A percentile compares a stretch with the other conserved stretches of the same genome.
Conservation (phyloP, 106 monocot species). For the Apostasia shenzhenica region DNA sequence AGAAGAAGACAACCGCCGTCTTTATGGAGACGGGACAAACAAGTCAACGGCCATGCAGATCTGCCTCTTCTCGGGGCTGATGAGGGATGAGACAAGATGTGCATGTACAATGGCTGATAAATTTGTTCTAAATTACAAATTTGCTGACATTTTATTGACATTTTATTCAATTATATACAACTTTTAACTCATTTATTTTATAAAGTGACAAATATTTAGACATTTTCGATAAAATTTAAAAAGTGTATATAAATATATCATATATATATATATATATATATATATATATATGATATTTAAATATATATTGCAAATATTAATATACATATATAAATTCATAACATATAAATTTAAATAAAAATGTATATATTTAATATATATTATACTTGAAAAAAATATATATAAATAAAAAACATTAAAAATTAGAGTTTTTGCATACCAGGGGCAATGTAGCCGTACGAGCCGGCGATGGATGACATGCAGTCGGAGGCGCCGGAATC, state of each 20-base stretch:
- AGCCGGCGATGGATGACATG: conserved; percentile 90
- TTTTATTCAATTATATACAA: neutral
- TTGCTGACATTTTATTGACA: too few species aligned
- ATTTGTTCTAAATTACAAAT: too few species aligned
- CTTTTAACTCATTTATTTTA: neutral
- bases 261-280: too few species aligned
- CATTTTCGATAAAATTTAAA: neutral
- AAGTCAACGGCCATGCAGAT: neutral
- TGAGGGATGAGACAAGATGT: neutral
- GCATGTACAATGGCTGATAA: neutral
- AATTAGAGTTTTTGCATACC: conserved; percentile 20
- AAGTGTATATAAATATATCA: too few species aligned
- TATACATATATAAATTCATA: too few species aligned
- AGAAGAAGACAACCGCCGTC: neutral
- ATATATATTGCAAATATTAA: too few species aligned
- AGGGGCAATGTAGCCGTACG: conserved; percentile 96
- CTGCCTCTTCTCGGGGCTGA: neutral
- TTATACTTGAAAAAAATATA: neutral
- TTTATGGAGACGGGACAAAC: conserved; percentile 1
- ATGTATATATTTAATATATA: too few species aligned
- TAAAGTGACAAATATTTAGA: neutral
- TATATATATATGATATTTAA: too few species aligned
- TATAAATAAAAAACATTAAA: neutral
- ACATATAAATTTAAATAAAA: too few species aligned
- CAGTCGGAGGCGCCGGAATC: conserved; percentile 67